These are phyloP conservation scores for Russula olivacea DNA, from an alignment of 768 basidiomycete genomes.

Conservation along the genomic window DNA sequence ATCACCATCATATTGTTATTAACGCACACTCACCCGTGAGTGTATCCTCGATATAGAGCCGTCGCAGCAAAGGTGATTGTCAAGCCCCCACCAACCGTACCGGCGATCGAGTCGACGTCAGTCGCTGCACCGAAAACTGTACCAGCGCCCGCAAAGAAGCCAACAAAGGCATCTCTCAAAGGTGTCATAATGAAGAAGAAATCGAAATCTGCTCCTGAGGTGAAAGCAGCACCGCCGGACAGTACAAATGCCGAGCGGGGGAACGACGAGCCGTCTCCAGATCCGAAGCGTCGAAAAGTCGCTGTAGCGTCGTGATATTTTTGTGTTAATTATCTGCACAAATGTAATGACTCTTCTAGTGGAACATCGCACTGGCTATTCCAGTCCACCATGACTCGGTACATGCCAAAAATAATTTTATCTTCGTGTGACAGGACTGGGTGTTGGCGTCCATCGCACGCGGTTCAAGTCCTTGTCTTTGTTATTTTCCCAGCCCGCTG, in stretches of 20 bases:
- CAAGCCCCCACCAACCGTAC: conserved; percentile 33
- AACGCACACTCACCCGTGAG: conserved; percentile 6
- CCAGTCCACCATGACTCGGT: background rate
- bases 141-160: conserved; percentile 45
- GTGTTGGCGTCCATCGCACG: conserved; percentile 79
- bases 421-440: conserved; percentile 36
- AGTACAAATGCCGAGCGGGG: conserved; percentile 19
- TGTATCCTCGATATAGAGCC: conserved; percentile 37
- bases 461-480: conserved; percentile 59
- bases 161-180: conserved; percentile 61
- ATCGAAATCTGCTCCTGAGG: conserved; percentile 36
- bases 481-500: conserved; percentile 50
- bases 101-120: conserved; percentile 25
- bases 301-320: conserved; percentile 24
- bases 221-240: conserved; percentile 20
- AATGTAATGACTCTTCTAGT: conserved; percentile 9
- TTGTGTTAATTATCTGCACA: conserved; percentile 15
- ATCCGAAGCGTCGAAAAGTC: conserved; percentile 55
- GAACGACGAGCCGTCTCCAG: conserved; percentile 17
- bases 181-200: conserved; percentile 81
- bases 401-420: background rate
- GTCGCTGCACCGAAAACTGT: conserved; percentile 28
- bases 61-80: conserved; percentile 64
- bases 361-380: background rate
- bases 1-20: background rate